A percentile compares a stretch with the other conserved stretches of the same genome.
Evolutionary conservation across 257 asterid genomes (phyloP).

Genomic region (Nemophila menziesii): DNA sequence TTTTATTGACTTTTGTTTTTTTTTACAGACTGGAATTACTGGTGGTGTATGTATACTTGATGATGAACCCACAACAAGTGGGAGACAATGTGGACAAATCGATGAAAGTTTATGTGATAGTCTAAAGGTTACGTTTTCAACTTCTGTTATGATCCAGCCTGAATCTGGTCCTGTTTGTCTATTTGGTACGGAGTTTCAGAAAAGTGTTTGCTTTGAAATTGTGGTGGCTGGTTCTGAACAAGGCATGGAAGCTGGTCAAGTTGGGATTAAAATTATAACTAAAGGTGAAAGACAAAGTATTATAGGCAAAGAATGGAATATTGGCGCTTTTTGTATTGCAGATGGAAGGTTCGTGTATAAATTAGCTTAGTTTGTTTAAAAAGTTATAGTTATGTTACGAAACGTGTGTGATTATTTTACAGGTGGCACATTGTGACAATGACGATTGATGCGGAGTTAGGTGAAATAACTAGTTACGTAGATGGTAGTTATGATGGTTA

Average conservation of each 20-base stretch:
- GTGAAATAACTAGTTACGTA: conserved; percentile 90
- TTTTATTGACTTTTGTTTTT: conserved; percentile 5
- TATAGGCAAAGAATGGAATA: conserved; percentile 90
- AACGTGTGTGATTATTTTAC: conserved; percentile 17
- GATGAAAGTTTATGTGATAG: conserved; percentile 70
- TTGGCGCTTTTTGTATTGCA: conserved; percentile 83
- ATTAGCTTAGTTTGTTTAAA: conserved; percentile 5
- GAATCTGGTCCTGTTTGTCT: conserved; percentile 98
- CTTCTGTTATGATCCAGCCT: conserved; percentile 89
- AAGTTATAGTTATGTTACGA: conserved; percentile 5
- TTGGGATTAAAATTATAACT: conserved; percentile 76
- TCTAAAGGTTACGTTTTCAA: conserved; percentile 72
- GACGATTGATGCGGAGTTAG: conserved; percentile 84
- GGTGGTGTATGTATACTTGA: conserved; percentile 97
- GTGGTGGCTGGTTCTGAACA: conserved; percentile 99
- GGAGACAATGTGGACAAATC: conserved; percentile 84
- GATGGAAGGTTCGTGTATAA: conserved; percentile 73
- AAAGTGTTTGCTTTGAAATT: conserved; percentile 81
- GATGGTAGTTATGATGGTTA: conserved; percentile 95
- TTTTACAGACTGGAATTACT: conserved; percentile 71
- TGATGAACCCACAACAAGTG: conserved; percentile 95
- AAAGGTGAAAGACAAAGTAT: conserved; percentile 89
- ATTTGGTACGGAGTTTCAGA: conserved; percentile 85
- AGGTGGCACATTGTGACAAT: conserved; percentile 95
- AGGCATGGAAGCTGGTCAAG: conserved; percentile 99